Percentiles rank a stretch among this genome's conserved stretches.
These are phyloP conservation scores for Ceratocystis smalleyi DNA, from an alignment of 2,329 filamentous ascomycete species.

Conservation along the genomic window DNA sequence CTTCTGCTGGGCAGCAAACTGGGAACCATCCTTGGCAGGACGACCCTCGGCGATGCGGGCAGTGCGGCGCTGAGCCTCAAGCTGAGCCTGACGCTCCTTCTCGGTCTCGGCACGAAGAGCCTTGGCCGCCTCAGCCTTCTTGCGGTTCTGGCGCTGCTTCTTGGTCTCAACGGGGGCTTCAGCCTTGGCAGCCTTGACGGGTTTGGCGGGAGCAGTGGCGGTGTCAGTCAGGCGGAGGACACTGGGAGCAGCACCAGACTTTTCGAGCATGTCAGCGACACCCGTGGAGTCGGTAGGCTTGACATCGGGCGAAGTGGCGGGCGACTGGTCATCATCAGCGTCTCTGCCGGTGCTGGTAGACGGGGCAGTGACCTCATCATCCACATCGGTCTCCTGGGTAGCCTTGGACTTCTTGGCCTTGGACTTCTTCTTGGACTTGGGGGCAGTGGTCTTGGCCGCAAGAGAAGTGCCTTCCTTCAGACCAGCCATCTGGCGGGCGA, in stretches of 20 bases:
- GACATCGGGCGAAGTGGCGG: constrained; percentile 49
- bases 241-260: constrained; percentile 48
- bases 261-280: constrained; percentile 85
- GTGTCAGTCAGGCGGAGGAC: constrained; percentile 56
- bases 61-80: constrained; percentile 69
- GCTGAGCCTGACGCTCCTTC: constrained; percentile 55
- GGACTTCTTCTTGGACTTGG: constrained; percentile 47
- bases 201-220: constrained; percentile 44
- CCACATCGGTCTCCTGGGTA: constrained; percentile 33
- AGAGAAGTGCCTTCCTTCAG: constrained; percentile 44
- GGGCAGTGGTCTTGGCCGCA: constrained; percentile 39
- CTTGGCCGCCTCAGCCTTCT: constrained; percentile 74
- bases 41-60: constrained; percentile 72
- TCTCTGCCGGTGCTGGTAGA: constrained; percentile 61
- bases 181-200: constrained; percentile 45
- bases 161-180: constrained; percentile 64
- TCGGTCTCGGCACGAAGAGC: constrained; percentile 60
- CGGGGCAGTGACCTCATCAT: constrained; percentile 34
- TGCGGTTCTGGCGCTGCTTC: constrained; percentile 86
- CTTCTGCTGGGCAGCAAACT: constrained; percentile 33
- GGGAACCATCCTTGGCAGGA: constrained; percentile 63
- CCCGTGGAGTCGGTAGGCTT: constrained; percentile 45
- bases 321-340: constrained; percentile 66
- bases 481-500: constrained; percentile 57
- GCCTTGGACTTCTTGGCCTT: constrained; percentile 50